Base-by-base conservation (phyloP, 805 yeast genomes). In the Saccharomycopsis synnaedendra region DNA sequence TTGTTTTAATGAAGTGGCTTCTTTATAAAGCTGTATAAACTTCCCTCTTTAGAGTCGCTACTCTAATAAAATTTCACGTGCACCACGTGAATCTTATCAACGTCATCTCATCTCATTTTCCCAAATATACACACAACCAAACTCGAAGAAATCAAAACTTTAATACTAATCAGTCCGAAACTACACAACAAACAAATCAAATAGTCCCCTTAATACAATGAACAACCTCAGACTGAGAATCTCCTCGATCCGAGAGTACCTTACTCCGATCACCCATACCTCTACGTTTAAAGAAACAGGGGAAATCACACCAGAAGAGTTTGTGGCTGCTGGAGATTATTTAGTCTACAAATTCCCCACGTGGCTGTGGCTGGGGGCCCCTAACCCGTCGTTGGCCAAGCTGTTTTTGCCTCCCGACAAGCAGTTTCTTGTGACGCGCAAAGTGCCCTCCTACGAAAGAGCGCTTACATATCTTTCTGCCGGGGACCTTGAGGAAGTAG, bases 281-380 rank as follows among this genome's bases (percentile, higher is more conserved):
- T 88, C 97, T 30, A 86, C 93, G 11, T 93, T 88, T 66, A 71
- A 78, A 47, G 66, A 72, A 43, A 85, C 96, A 0, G 98, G 98
- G 3, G 93, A 90, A 61, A 81, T 93, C 45, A 85, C 96, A 1
- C 98, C 98, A 1, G 95, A 86, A 46, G 98, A 93, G 63, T 93
- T 93, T 65, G 90, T 88, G 6, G 70, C 69, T 47, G 97, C 98
- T 3, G 98, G 98, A 28, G 97, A 93, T 62, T 93, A 87, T 63
- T 67, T 93, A 49, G 89, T 82, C 33, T 81, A 79, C 64, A 85
- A 83, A 69, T 93, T 93, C 62, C 97, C 98, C 2, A 93, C 97
- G 0, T 93, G 98, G 98, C 78, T 80, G 53, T 93, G 98, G 98
- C 67, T 77, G 2, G 67, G 76, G 3, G 79, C 82, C 1, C 75